A percentile compares a stretch with the other conserved stretches of the same genome.
These are phyloP conservation scores for Candida railenensis DNA, from an alignment of 805 yeast species.

Conservation along the genomic window DNA sequence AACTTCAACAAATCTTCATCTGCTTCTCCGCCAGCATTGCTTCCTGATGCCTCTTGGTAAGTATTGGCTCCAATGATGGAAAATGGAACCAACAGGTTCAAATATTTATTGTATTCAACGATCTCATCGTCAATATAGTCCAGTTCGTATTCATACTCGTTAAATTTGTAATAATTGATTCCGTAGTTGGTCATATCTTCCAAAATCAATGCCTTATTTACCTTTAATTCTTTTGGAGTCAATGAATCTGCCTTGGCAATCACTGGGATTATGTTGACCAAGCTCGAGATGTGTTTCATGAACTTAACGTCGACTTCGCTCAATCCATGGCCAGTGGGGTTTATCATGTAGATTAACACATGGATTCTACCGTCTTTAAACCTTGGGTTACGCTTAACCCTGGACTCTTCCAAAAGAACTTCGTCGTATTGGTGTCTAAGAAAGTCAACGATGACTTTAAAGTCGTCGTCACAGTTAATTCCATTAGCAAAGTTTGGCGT, in stretches of 20 bases:
- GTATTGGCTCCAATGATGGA: slow-evolving; percentile 70
- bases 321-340: slow-evolving; percentile 47
- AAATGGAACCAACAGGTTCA: slow-evolving; percentile 65
- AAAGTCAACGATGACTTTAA: slow-evolving; percentile 71
- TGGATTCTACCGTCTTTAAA: slow-evolving; percentile 84
- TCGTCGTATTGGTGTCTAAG: slow-evolving; percentile 82
- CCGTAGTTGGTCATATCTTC: slow-evolving; percentile 73
- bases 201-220: slow-evolving; percentile 70
- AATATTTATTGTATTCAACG: slow-evolving; percentile 61
- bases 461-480: slow-evolving; percentile 64
- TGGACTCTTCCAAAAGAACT: slow-evolving; percentile 73
- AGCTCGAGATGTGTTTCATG: slow-evolving; percentile 38
- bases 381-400: slow-evolving; percentile 81
- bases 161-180: slow-evolving; percentile 72
- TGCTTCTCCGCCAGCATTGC: slow-evolving; percentile 8
- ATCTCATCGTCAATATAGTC: slow-evolving; percentile 60
- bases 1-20: slow-evolving; percentile 49
- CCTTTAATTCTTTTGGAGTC: slow-evolving; percentile 45
- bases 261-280: slow-evolving; percentile 44
- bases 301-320: slow-evolving; percentile 42
- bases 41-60: slow-evolving; percentile 40
- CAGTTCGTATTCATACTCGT: slow-evolving; percentile 55
- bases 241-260: slow-evolving; percentile 45
- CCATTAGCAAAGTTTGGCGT: slow-evolving; percentile 84
- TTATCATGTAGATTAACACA: slow-evolving; percentile 46